Conservation (phyloP, 352 stramenopile genomes). For the Blastocystis sp. region DNA sequence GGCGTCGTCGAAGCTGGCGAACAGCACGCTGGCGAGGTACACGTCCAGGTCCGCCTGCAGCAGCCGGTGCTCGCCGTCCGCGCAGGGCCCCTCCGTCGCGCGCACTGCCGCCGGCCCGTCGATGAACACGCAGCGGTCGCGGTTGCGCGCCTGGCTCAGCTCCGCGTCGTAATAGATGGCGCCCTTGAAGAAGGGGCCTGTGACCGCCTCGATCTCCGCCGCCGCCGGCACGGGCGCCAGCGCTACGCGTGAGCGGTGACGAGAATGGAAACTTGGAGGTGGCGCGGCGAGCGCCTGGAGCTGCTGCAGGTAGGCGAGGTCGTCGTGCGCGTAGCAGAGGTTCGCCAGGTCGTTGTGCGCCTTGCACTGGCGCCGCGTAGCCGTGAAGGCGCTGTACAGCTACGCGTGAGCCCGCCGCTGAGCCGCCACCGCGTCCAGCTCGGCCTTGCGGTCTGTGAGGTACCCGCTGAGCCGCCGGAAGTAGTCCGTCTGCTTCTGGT, state of each 20-base stretch:
- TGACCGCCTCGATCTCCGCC: neutral
- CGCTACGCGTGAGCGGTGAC: neutral
- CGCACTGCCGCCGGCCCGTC: conserved; percentile 27
- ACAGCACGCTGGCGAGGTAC: conserved; percentile 48
- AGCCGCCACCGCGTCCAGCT: conserved; percentile 6
- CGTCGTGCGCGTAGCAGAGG: conserved; percentile 18
- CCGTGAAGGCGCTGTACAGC: neutral
- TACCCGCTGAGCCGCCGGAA: conserved; percentile 57
- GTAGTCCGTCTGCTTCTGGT: conserved; percentile 23
- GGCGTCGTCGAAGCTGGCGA: conserved; percentile 11
- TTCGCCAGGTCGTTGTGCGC: conserved; percentile 8
- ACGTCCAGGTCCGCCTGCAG: neutral
- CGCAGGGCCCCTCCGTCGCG: neutral
- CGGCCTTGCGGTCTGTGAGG: neutral
- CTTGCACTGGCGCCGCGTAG: conserved; percentile 12
- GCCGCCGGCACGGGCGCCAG: neutral
- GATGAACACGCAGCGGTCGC: conserved; percentile 37
- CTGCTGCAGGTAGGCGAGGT: conserved; percentile 11
- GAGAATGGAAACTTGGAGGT: neutral
- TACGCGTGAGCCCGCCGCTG: neutral
- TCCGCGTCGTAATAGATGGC: conserved; percentile 20
- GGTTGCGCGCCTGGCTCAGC: conserved; percentile 19
- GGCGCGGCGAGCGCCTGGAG: neutral
- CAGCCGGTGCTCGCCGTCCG: neutral
- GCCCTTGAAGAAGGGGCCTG: conserved; percentile 2